Evolutionary conservation across 768 basidiomycete genomes (phyloP).

Genomic region (Lepiota brunneoincarnata): DNA sequence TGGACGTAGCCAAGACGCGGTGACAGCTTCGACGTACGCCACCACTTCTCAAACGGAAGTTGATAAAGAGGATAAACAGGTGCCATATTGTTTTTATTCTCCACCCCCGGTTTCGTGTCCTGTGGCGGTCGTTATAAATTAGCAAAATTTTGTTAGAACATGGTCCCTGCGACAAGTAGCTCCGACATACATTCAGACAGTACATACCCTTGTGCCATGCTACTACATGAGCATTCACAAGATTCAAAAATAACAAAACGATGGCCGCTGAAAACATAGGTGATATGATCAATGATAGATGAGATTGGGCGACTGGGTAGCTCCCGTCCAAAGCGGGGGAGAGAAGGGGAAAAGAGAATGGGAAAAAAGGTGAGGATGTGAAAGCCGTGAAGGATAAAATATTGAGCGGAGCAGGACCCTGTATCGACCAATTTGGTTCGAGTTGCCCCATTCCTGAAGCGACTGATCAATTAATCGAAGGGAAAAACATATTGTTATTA

Average conservation of each 20-base stretch:
- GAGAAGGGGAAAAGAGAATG: neutral
- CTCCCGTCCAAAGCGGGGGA: neutral
- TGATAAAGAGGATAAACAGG: constrained; percentile 43
- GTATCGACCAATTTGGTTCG: neutral
- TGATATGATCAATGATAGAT: neutral
- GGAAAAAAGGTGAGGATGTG: neutral
- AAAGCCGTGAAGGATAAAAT: neutral
- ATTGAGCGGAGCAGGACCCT: neutral
- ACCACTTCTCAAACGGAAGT: constrained; percentile 38
- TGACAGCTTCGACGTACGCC: constrained; percentile 33
- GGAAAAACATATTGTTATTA: too few species aligned
- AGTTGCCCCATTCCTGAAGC: too few species aligned
- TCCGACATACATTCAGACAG: constrained; percentile 37
- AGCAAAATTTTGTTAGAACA: neutral
- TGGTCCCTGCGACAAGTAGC: neutral
- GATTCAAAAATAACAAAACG: neutral
- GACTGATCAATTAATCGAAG: too few species aligned
- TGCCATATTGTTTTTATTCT: constrained; percentile 36
- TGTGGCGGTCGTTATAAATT: constrained; percentile 11
- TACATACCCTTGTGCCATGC: constrained; percentile 44
- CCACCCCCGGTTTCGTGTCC: constrained; percentile 23
- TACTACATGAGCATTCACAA: constrained; percentile 38
- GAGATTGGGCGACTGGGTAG: neutral
- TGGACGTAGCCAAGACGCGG: neutral
- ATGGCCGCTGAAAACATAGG: neutral